Percentiles rank a stretch among this genome's conserved stretches.
phyloP scores from a whole-genome alignment of 768 basidiomycete species.

The Pulveroboletus sp. region DNA sequence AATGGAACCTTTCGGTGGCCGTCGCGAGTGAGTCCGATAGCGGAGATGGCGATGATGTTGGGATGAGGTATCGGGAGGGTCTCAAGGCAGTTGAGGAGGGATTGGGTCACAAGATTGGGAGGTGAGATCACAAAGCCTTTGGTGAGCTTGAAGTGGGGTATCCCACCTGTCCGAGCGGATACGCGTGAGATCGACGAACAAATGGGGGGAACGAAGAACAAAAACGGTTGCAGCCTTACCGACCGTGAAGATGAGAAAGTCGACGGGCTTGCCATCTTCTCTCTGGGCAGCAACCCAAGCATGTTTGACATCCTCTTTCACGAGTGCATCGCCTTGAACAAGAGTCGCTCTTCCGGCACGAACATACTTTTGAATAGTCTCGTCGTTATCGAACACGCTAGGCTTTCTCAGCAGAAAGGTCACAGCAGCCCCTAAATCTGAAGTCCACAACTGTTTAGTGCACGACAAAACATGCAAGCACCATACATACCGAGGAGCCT shows the following conservation, averaged over 20 bases:
- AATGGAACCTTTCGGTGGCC: constrained; percentile 46
- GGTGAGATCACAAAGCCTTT: constrained; percentile 50
- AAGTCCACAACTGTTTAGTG: not conserved
- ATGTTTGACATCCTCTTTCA: constrained; percentile 43
- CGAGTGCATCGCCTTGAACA: constrained; percentile 57
- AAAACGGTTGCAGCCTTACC: constrained; percentile 34
- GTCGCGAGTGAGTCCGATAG: constrained; percentile 44
- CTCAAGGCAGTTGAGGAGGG: constrained; percentile 50
- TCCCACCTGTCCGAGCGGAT: constrained; percentile 11
- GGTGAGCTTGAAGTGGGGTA: constrained; percentile 36
- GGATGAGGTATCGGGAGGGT: constrained; percentile 46
- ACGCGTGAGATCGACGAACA: not conserved
- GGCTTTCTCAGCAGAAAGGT: constrained; percentile 58
- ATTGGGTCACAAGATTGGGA: constrained; percentile 54
- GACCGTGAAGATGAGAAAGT: constrained; percentile 57
- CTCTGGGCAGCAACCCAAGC: constrained; percentile 44
- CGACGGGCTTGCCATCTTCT: constrained; percentile 34
- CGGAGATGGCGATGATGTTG: constrained; percentile 51
- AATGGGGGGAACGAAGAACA: not conserved
- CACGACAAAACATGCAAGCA: not conserved
- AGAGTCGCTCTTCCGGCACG: constrained; percentile 48
- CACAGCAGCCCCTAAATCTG: constrained; percentile 55
- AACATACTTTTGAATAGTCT: constrained; percentile 47
- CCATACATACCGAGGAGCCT: constrained; percentile 42
- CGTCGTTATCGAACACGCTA: constrained; percentile 49